Conservation (phyloP, 2,329 filamentous ascomycete species). For the Botrytis aclada region DNA sequence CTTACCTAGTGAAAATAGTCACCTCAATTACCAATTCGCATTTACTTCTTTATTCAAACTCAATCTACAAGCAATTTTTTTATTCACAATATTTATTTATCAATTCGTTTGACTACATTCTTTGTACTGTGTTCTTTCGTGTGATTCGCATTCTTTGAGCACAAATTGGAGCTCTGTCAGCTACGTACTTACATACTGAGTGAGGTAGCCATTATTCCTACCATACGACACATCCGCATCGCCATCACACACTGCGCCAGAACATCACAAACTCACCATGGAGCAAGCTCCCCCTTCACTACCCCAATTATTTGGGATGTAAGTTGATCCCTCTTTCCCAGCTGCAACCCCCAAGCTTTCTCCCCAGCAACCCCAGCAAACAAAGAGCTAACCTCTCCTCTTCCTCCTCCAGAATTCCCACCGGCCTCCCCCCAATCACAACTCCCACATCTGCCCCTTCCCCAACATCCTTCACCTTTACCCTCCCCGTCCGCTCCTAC, state of each 20-base stretch:
- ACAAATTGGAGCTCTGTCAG: not conserved
- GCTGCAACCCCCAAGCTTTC: not conserved
- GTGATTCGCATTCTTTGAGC: not conserved
- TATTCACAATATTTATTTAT: too few species aligned
- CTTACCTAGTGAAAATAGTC: not conserved
- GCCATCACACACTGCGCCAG: not conserved
- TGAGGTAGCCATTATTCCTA: not conserved
- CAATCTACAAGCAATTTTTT: not conserved
- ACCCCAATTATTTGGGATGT: conserved; percentile 36
- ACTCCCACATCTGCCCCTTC: conserved; percentile 52
- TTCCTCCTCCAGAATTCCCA: conserved; percentile 45
- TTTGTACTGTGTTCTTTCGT: not conserved
- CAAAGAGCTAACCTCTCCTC: not conserved
- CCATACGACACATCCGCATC: not conserved
- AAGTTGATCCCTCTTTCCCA: conserved; percentile 2
- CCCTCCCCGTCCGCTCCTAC: conserved; percentile 54
- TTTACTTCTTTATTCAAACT: not conserved
- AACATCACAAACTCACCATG: not conserved
- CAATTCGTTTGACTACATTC: not conserved
- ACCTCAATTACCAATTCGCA: not conserved
- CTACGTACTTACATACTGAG: not conserved
- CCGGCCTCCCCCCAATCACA: conserved; percentile 56
- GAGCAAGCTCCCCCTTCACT: conserved; percentile 21
- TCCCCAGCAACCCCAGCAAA: not conserved
- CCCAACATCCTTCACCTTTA: conserved; percentile 55